Conservation (phyloP, 169 alveolate species). For the Plasmodium ovale region DNA sequence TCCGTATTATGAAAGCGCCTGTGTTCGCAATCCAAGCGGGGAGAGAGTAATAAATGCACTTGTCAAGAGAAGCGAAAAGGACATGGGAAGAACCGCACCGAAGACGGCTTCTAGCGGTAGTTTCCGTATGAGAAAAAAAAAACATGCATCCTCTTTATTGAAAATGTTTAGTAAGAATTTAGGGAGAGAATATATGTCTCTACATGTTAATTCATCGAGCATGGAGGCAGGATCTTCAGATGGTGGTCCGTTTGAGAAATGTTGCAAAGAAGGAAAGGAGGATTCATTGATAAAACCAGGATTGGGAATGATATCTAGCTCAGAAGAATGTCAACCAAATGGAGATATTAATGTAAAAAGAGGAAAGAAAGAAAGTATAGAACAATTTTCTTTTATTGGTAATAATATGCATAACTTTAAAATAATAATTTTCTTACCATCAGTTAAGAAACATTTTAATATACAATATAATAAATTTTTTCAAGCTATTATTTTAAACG, state of each 20-base stretch:
- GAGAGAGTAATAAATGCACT: neutral
- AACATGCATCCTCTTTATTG: constrained; percentile 37
- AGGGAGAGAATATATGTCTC: constrained; percentile 31
- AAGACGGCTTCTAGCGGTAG: neutral
- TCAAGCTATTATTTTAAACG: constrained; percentile 59
- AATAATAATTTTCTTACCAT: constrained; percentile 57
- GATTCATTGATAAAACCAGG: neutral
- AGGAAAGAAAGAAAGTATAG: neutral
- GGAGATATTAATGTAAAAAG: neutral
- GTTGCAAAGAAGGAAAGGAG: neutral
- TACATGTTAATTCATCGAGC: constrained; percentile 7
- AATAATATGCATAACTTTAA: constrained; percentile 34
- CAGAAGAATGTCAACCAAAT: neutral
- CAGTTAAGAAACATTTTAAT: constrained; percentile 52
- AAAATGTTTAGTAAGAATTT: constrained; percentile 33
- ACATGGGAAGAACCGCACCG: neutral
- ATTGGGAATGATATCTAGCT: neutral
- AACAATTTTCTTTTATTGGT: constrained; percentile 24
- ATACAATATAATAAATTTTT: constrained; percentile 72
- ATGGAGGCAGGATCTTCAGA: neutral
- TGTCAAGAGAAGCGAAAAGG: neutral
- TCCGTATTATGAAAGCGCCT: constrained; percentile 15
- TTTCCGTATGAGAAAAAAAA: constrained; percentile 11
- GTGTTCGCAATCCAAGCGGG: neutral
- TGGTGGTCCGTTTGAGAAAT: neutral